Conservation (phyloP, 116 monocot species). For the Thalassia testudinum region DNA sequence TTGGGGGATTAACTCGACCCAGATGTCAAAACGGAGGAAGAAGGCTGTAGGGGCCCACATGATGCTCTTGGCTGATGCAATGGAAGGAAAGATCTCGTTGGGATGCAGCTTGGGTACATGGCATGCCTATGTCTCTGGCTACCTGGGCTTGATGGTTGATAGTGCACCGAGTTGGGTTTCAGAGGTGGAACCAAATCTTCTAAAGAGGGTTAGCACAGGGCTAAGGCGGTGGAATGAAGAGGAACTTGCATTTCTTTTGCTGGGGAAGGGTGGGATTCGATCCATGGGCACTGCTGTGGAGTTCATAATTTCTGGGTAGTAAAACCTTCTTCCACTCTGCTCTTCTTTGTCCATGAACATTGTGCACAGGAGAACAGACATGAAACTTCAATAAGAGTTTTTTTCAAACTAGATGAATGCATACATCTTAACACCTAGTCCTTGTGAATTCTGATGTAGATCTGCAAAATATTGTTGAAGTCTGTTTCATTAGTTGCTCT, state of each 20-base stretch:
- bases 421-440: too few species aligned
- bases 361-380: too few species aligned
- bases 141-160: constrained; percentile 56
- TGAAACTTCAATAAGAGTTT: too few species aligned
- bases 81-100: constrained; percentile 70
- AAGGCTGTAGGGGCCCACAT: constrained; percentile 49
- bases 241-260: constrained; percentile 56
- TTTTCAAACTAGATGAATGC: too few species aligned
- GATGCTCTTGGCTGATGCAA: constrained; percentile 57
- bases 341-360: too few species aligned
- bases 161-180: constrained; percentile 70
- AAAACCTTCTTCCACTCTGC: too few species aligned
- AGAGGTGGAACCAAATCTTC: constrained; percentile 35
- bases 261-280: constrained; percentile 31
- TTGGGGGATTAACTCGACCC: constrained; percentile 47
- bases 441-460: too few species aligned
- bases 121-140: constrained; percentile 55
- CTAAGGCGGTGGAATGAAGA: constrained; percentile 54
- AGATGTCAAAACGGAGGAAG: constrained; percentile 31
- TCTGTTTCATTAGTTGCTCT: too few species aligned
- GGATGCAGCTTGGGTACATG: constrained; percentile 57
- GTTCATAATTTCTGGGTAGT: constrained; percentile 42
- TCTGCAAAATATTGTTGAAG: too few species aligned
- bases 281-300: constrained; percentile 76
- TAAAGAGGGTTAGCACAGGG: constrained; percentile 47